Evolutionary conservation across 176 grass and related monocot genomes (phyloP), one percentile per base, ranked within the genome.

Genomic region (Zizania latifolia): DNA sequence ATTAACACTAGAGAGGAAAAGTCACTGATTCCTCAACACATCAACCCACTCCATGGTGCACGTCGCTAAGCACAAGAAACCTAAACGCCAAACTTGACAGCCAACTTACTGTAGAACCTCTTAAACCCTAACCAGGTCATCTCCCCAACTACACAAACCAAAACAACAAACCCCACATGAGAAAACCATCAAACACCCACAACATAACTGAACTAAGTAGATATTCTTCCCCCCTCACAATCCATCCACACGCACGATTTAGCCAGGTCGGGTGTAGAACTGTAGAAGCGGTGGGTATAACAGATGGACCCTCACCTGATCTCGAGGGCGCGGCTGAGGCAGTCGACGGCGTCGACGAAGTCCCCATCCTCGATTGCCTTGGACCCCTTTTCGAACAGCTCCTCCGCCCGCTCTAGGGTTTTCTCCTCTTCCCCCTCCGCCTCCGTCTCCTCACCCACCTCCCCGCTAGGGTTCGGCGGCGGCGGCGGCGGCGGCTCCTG

Each of bases 341-440:
- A 90, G 84, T 99, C 91, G 13, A 84, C 91, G 75, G 95, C 91
- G 10, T 86, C 89, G 27, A 81, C 84, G 61, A 84, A 90, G 61
- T 94, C 95, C 31, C 77, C 95, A 2, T 90, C 95, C 86, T 99
- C 89, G 74, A 94, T 92, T 40, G 95, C 91, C 68, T 88, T 94
- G 34, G 95, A 94, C 7, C 95, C 91, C 70, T 61, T 53, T 51
- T 88, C 84, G 76, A 92, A 94, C 30, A 92, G 80, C 63, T 88
- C 91, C 53, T 94, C 84, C 65, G 95, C 95, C 62, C 33, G 59
- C 37, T 84, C 82, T 90, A 99, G 91, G 86, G 89, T 87, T 81
- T 78, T 40, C 30, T 78, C 79, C 41, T 48, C 30, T 29, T 81
- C 80, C 80, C 0, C 53, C 41, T 19, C 85, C 23, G 8, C 33